Evolutionary conservation across 495 filamentous ascomycete species (phyloP).

Genomic region (Sphaerosporella brunnea): DNA sequence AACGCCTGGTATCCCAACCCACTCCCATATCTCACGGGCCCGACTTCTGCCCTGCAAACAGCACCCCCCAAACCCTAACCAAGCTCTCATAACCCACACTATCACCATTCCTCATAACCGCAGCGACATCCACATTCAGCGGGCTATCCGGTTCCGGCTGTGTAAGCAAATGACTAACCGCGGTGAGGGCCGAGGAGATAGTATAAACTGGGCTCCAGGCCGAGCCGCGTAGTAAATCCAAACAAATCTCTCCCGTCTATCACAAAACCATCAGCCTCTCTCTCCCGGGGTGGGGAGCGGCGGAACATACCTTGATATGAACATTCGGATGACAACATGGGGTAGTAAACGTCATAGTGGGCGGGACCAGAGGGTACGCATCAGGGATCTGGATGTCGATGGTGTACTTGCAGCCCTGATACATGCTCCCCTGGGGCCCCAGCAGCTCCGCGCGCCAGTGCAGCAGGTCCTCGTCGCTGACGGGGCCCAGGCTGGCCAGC

Average conservation of each 20-base stretch:
- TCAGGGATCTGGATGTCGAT: constrained; percentile 59
- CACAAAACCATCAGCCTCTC: background rate
- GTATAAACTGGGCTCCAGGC: constrained; percentile 76
- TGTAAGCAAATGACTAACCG: constrained; percentile 57
- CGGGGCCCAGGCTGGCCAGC: constrained; percentile 12
- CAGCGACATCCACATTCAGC: constrained; percentile 75
- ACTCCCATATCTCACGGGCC: too few relatives aligned
- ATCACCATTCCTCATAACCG: constrained; percentile 59
- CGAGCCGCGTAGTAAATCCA: constrained; percentile 58
- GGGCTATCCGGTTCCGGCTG: constrained; percentile 67
- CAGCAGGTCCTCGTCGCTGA: constrained; percentile 39
- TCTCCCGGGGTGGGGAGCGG: background rate
- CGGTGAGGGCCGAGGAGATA: constrained; percentile 55
- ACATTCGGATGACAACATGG: constrained; percentile 78
- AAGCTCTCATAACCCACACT: constrained; percentile 55
- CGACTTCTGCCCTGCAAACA: constrained; percentile 22
- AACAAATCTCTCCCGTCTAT: constrained; percentile 74
- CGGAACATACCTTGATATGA: constrained; percentile 34
- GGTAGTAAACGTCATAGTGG: constrained; percentile 59
- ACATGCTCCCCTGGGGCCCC: constrained; percentile 29
- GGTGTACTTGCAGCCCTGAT: constrained; percentile 58
- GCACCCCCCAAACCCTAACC: constrained; percentile 57
- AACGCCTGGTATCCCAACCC: too few relatives aligned
- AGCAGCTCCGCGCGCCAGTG: constrained; percentile 49
- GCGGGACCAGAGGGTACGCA: constrained; percentile 62